Conservation (phyloP, 2,329 filamentous ascomycete genomes). For the Paraconiothyrium sp. region DNA sequence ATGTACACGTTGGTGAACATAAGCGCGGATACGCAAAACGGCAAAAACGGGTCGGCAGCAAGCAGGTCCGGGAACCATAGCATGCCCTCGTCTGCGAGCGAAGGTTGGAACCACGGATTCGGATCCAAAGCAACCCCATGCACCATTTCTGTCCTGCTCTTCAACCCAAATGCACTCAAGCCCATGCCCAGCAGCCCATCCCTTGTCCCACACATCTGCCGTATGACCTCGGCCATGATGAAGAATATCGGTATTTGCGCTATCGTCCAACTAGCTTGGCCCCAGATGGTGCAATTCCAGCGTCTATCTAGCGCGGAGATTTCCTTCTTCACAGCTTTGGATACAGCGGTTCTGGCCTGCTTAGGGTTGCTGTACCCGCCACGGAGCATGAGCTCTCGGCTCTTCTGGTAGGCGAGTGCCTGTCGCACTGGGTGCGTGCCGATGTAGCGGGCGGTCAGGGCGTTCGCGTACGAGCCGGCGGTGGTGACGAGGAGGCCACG, state of each 20-base stretch:
- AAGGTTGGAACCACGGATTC: constrained; percentile 55
- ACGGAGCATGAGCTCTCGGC: constrained; percentile 29
- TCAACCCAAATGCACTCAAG: constrained; percentile 21
- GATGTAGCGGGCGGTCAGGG: constrained; percentile 52
- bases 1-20: constrained; percentile 60
- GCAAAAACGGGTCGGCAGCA: constrained; percentile 63
- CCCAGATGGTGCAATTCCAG: constrained; percentile 40
- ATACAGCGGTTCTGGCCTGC: constrained; percentile 24
- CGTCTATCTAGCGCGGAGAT: constrained; percentile 35
- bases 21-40: constrained; percentile 58
- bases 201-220: constrained; percentile 45
- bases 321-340: constrained; percentile 32
- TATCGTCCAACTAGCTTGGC: constrained; percentile 41
- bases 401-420: constrained; percentile 38
- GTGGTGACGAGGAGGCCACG: constrained; percentile 60
- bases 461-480: constrained; percentile 53
- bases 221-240: constrained; percentile 47
- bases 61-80: constrained; percentile 69
- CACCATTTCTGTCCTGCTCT: constrained; percentile 9
- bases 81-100: constrained; percentile 65
- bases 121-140: constrained; percentile 18
- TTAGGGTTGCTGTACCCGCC: constrained; percentile 34
- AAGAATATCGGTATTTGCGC: constrained; percentile 49
- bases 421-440: constrained; percentile 54
- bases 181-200: constrained; percentile 42